Percentiles rank a stretch among this genome's conserved stretches.
Conservation (phyloP, 768 basidiomycete genomes). For the Tylopilus subfusipes region DNA sequence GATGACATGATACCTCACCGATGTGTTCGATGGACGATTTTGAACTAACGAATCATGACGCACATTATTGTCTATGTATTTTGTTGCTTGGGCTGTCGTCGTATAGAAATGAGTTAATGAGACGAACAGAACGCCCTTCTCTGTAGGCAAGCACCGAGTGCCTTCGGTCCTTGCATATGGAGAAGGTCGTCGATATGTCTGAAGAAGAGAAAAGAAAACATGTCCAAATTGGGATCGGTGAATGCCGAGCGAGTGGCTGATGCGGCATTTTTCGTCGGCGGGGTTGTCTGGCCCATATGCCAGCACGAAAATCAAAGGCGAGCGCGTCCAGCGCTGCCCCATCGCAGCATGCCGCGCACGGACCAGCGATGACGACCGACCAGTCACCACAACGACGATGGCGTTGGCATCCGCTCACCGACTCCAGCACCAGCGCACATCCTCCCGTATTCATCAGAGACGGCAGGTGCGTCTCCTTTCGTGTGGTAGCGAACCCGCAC, state of each 20-base stretch:
- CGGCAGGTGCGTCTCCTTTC: constrained; percentile 57
- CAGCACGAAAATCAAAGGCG: constrained; percentile 48
- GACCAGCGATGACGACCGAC: constrained; percentile 8
- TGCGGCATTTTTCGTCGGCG: constrained; percentile 20
- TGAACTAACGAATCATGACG: constrained; percentile 9
- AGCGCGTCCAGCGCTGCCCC: constrained; percentile 38
- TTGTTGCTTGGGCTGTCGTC: constrained; percentile 1
- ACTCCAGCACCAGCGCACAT: constrained; percentile 57
- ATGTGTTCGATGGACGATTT: constrained; percentile 5
- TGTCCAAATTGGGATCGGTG: constrained; percentile 15
- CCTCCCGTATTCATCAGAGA: constrained; percentile 85
- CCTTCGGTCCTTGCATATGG: constrained; percentile 30
- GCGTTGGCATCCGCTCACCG: constrained; percentile 72
- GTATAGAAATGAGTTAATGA: neutral
- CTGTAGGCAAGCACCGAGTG: constrained; percentile 26
- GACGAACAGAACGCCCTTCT: constrained; percentile 11
- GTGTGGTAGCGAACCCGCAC: constrained; percentile 9
- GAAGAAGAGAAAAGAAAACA: neutral
- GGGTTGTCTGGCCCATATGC: constrained; percentile 18
- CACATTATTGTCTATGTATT: constrained; percentile 27
- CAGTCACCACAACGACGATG: constrained; percentile 21
- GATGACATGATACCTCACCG: constrained; percentile 22
- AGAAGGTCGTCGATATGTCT: constrained; percentile 13
- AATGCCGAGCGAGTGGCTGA: constrained; percentile 24
- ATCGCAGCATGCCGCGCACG: constrained; percentile 17